phyloP scores from a whole-genome alignment of 2,329 filamentous ascomycete species.

The Conoideocrella luteorostrata region DNA sequence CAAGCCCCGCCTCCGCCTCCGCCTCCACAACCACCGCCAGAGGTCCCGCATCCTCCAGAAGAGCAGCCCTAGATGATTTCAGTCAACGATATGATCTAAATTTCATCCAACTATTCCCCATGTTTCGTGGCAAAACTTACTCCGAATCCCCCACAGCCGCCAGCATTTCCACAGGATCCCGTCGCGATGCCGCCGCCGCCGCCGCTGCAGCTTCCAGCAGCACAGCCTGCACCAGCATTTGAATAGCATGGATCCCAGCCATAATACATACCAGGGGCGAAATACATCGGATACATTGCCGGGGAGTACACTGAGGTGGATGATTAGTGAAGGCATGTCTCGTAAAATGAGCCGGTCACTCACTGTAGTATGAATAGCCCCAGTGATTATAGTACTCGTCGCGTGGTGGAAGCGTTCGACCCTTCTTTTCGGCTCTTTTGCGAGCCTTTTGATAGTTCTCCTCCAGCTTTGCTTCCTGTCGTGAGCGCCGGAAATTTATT shows the following conservation, averaged over 20 bases:
- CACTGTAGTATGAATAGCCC: constrained; percentile 44
- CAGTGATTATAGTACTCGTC: constrained; percentile 48
- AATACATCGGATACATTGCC: constrained; percentile 35
- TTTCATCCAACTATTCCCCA: constrained; percentile 5
- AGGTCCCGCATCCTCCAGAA: constrained; percentile 23
- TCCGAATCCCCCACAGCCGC: neutral
- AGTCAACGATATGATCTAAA: no score
- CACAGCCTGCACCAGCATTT: constrained; percentile 30
- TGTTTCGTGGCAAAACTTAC: neutral
- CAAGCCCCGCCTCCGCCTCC: constrained; percentile 8
- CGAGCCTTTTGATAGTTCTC: constrained; percentile 49
- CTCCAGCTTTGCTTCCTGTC: constrained; percentile 34
- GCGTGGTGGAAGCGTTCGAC: constrained; percentile 38
- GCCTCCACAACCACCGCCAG: constrained; percentile 38
- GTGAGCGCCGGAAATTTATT: constrained; percentile 7
- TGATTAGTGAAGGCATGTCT: no score
- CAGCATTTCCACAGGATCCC: constrained; percentile 12
- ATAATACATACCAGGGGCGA: constrained; percentile 40
- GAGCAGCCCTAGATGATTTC: no score
- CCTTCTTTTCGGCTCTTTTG: constrained; percentile 44
- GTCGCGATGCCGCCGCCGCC: constrained; percentile 29
- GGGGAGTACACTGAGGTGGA: constrained; percentile 37
- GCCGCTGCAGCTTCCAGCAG: constrained; percentile 45
- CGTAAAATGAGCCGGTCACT: no score
- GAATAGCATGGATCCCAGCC: constrained; percentile 33